Evolutionary conservation across 148 eudicot genomes (phyloP).

Genomic region (Amaranthus cruentus): DNA sequence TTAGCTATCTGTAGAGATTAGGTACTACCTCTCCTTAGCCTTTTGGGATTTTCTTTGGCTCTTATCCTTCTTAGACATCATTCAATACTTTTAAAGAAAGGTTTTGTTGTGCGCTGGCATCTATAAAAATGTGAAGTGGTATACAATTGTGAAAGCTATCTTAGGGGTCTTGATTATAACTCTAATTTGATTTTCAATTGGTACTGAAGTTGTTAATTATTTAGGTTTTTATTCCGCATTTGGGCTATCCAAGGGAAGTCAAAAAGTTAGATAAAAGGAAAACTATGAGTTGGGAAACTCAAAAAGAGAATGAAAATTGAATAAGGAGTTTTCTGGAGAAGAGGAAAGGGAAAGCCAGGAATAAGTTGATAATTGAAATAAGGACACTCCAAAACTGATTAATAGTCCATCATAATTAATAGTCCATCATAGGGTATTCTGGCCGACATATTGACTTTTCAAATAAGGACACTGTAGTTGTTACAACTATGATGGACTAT

Average conservation of each 20-base stretch:
- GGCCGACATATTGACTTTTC: background rate
- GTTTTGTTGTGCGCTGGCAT: background rate
- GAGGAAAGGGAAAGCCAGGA: too few relatives aligned
- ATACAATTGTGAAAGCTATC: background rate
- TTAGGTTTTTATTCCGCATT: too few relatives aligned
- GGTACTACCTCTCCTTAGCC: background rate
- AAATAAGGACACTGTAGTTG: background rate
- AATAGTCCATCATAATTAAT: background rate
- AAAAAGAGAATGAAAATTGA: too few relatives aligned
- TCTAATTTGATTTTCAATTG: too few relatives aligned
- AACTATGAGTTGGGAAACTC: too few relatives aligned
- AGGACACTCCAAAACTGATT: background rate
- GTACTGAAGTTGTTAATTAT: too few relatives aligned
- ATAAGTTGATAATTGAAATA: too few relatives aligned
- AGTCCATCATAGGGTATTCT: too few relatives aligned
- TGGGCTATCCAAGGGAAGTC: background rate
- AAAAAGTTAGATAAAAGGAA: too few relatives aligned
- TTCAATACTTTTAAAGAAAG: background rate
- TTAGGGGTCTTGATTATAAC: background rate
- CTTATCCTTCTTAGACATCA: background rate
- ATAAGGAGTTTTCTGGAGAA: too few relatives aligned
- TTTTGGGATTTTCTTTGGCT: background rate
- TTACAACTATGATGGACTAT: background rate
- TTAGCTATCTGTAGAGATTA: background rate
- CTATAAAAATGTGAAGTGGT: background rate